phyloP scores from a whole-genome alignment of 257 asterid genomes.

The Solanum chiquidenum region DNA sequence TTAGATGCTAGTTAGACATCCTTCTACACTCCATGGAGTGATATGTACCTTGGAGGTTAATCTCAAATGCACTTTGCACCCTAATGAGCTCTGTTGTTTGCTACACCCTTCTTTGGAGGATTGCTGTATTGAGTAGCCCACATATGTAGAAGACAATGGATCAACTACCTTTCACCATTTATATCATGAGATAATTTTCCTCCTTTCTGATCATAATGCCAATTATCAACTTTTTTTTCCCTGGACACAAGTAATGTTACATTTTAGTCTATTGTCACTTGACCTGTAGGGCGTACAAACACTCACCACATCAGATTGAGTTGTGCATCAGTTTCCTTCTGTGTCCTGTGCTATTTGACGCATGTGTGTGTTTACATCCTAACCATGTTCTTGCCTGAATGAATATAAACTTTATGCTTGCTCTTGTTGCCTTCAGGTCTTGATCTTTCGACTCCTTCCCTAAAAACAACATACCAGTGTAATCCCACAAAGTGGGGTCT shows the following conservation, averaged over 20 bases:
- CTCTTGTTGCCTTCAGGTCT: neutral
- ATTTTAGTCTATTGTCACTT: neutral
- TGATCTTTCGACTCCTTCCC: neutral
- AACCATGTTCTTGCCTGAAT: neutral
- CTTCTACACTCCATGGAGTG: neutral
- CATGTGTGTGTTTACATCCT: neutral
- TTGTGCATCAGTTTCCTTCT: neutral
- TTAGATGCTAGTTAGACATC: neutral
- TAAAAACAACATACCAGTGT: neutral
- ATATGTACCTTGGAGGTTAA: neutral
- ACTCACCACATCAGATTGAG: neutral
- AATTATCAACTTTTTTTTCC: neutral
- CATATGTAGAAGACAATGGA: neutral
- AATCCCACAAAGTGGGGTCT: neutral
- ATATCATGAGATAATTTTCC: neutral
- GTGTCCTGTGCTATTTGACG: neutral
- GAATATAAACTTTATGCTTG: neutral
- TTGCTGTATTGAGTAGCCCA: neutral
- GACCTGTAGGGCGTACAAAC: neutral
- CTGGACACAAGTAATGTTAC: neutral
- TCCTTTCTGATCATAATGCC: neutral
- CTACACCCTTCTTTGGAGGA: neutral
- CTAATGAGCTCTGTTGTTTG: neutral
- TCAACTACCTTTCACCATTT: neutral
- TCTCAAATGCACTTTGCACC: neutral